Conservation (phyloP, 768 basidiomycete genomes). For the Phaeotremella skinneri region DNA sequence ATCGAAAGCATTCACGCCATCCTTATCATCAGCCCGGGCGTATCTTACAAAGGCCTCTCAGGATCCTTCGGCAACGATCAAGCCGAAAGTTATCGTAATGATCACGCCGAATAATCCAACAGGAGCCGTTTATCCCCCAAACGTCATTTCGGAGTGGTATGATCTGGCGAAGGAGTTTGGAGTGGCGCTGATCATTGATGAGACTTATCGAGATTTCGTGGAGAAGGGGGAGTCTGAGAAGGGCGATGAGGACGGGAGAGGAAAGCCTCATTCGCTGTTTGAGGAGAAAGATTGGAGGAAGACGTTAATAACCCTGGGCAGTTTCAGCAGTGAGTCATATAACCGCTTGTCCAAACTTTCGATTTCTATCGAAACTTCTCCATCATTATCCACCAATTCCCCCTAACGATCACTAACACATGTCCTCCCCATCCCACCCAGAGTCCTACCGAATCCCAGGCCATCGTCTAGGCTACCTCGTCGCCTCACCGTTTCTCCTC, state of each 20-base stretch:
- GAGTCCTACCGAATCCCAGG: slow-evolving; percentile 59
- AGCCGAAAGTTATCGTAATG: slow-evolving; percentile 68
- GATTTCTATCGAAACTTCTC: not conserved
- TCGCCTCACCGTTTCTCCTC: slow-evolving; percentile 62
- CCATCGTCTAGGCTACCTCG: slow-evolving; percentile 71
- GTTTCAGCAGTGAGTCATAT: slow-evolving; percentile 70
- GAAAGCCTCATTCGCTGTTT: slow-evolving; percentile 48
- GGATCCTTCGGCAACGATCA: slow-evolving; percentile 57
- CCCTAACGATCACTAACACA: not conserved
- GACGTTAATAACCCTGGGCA: slow-evolving; percentile 68
- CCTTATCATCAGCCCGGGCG: slow-evolving; percentile 52
- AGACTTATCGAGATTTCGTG: slow-evolving; percentile 82
- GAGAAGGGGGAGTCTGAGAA: slow-evolving; percentile 8
- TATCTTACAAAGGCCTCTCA: slow-evolving; percentile 9
- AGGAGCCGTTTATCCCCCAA: slow-evolving; percentile 65
- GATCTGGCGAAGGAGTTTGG: slow-evolving; percentile 59
- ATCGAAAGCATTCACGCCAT: slow-evolving; percentile 63
- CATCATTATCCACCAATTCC: slow-evolving; percentile 55
- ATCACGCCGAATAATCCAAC: slow-evolving; percentile 58
- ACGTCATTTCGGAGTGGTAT: slow-evolving; percentile 62
- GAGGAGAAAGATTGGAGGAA: slow-evolving; percentile 59
- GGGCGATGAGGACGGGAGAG: slow-evolving; percentile 18
- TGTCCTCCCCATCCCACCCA: slow-evolving; percentile 8
- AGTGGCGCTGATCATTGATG: slow-evolving; percentile 74
- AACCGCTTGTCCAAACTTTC: not conserved